Conservation (phyloP, 768 basidiomycete genomes). For the Boletus pseudo-olivaceus region DNA sequence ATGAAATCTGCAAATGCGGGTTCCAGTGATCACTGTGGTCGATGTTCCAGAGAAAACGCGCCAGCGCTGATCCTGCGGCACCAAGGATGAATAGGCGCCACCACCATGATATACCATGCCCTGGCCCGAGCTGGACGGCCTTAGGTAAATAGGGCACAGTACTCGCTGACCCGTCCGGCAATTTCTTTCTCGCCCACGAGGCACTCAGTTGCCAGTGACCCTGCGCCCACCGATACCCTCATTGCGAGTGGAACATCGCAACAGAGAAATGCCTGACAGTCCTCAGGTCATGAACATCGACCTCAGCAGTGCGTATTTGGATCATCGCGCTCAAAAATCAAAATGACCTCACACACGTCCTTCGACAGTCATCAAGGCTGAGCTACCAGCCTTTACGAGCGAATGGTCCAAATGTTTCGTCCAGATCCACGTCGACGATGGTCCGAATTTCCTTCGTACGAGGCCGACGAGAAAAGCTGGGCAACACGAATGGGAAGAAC, state of each 20-base stretch:
- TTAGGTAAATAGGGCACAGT: too few species aligned
- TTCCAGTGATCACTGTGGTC: not conserved
- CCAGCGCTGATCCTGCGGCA: not conserved
- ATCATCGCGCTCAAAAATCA: not conserved
- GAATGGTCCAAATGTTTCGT: slow-evolving; percentile 26
- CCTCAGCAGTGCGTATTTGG: slow-evolving; percentile 12
- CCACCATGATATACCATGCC: too few species aligned
- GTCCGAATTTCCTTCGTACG: slow-evolving; percentile 10
- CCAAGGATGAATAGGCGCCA: not conserved
- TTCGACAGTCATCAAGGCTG: slow-evolving; percentile 22
- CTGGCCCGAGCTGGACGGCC: too few species aligned
- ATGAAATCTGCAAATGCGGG: not conserved
- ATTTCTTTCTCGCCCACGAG: not conserved
- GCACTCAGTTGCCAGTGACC: not conserved
- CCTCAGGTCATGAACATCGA: slow-evolving; percentile 27
- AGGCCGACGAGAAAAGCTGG: not conserved
- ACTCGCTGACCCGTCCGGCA: not conserved
- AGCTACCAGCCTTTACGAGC: slow-evolving; percentile 17
- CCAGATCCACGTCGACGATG: slow-evolving; percentile 17
- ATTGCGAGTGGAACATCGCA: not conserved
- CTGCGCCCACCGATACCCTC: not conserved
- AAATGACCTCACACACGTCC: not conserved
- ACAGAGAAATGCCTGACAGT: not conserved
- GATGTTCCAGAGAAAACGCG: not conserved
- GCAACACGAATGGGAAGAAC: slow-evolving; percentile 8